phyloP scores from a whole-genome alignment of 2,329 filamentous ascomycete species.

The Alternaria ventricosa region DNA sequence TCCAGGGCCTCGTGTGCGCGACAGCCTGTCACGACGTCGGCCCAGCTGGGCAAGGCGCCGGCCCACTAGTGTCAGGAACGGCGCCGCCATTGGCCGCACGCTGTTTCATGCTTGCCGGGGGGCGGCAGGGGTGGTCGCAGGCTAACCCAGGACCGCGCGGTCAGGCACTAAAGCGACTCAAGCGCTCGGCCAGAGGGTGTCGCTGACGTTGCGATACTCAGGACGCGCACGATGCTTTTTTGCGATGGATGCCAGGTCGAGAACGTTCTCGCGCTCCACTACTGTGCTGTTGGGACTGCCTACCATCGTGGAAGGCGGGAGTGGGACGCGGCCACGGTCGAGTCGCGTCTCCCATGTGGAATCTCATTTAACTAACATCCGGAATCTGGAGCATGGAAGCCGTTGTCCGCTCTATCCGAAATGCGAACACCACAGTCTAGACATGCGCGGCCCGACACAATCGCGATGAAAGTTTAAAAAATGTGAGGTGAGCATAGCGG shows the following conservation, averaged over 20 bases:
- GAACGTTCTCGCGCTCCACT: slow-evolving; percentile 9
- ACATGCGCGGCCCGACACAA: not conserved
- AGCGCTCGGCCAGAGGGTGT: not conserved
- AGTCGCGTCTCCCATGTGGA: not conserved
- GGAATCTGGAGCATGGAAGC: not conserved
- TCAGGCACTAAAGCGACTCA: not conserved
- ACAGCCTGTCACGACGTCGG: slow-evolving; percentile 1
- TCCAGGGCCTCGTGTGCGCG: not conserved
- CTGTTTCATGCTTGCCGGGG: slow-evolving; percentile 10
- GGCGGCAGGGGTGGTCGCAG: not conserved
- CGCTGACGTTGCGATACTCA: slow-evolving; percentile 5
- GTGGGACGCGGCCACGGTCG: slow-evolving; percentile 2
- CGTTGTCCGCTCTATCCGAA: slow-evolving; percentile 3
- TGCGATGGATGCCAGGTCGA: slow-evolving; percentile 3
- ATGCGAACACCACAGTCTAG: not conserved
- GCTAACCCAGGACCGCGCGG: slow-evolving; percentile 10
- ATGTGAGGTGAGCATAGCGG: not conserved
- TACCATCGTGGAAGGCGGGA: not conserved
- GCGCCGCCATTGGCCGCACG: not conserved
- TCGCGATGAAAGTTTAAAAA: not conserved
- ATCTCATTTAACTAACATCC: slow-evolving; percentile 8
- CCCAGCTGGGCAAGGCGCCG: not conserved
- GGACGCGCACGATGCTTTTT: slow-evolving; percentile 4
- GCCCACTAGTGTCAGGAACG: slow-evolving; percentile 9
- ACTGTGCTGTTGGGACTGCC: slow-evolving; percentile 2